phyloP scores from a whole-genome alignment of 2,329 filamentous ascomycete species.

The Cladophialophora bantiana region DNA sequence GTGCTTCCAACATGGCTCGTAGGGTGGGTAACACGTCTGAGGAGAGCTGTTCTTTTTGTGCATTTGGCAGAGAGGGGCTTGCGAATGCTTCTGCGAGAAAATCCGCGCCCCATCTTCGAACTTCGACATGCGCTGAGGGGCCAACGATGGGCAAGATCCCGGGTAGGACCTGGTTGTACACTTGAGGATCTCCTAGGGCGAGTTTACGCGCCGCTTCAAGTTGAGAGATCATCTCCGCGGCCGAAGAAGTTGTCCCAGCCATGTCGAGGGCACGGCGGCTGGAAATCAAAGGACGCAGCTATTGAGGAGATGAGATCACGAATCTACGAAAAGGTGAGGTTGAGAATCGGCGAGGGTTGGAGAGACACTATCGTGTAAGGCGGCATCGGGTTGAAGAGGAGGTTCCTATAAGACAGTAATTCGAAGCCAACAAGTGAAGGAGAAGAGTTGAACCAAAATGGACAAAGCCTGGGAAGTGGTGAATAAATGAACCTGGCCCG shows the following conservation, averaged over 20 bases:
- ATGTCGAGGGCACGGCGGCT: constrained; percentile 28
- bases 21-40: constrained; percentile 80
- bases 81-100: constrained; percentile 96
- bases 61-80: constrained; percentile 78
- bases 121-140: constrained; percentile 73
- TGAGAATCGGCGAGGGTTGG: constrained; percentile 8
- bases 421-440: neutral
- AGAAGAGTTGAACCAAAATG: constrained; percentile 3
- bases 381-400: constrained; percentile 17
- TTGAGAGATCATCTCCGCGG: constrained; percentile 68
- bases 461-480: neutral
- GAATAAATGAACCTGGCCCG: neutral
- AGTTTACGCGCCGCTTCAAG: constrained; percentile 89
- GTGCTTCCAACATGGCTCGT: constrained; percentile 71
- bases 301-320: constrained; percentile 21
- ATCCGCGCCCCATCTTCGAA: constrained; percentile 94
- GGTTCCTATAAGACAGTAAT: constrained; percentile 10
- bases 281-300: constrained; percentile 12
- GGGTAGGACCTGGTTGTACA: constrained; percentile 90
- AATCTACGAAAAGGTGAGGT: constrained; percentile 28
- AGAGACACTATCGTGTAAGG: constrained; percentile 12
- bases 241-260: constrained; percentile 32
- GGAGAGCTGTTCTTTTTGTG: constrained; percentile 81
- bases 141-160: constrained; percentile 92
- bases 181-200: constrained; percentile 82